Evolutionary conservation across 768 basidiomycete species (phyloP).

Genomic region (Auricularia sp.): DNA sequence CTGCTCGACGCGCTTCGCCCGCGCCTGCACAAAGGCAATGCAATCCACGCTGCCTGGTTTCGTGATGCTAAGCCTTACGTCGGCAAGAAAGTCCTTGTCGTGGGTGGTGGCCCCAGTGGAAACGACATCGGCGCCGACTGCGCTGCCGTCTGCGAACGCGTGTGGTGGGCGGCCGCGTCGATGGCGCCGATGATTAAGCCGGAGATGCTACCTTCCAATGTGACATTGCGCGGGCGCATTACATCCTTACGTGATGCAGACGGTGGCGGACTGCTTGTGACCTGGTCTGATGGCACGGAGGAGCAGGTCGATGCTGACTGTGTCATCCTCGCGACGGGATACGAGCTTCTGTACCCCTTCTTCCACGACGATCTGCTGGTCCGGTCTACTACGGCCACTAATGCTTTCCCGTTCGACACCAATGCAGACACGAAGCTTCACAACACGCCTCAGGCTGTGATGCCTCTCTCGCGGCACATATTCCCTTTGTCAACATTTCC

Average conservation of each 20-base stretch:
- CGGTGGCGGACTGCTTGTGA: constrained; percentile 23
- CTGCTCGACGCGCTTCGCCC: constrained; percentile 38
- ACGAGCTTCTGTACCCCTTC: constrained; percentile 55
- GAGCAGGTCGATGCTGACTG: constrained; percentile 43
- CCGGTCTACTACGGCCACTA: constrained; percentile 28
- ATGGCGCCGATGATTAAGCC: background rate
- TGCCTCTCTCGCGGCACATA: constrained; percentile 60
- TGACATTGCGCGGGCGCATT: constrained; percentile 34
- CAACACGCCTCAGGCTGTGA: constrained; percentile 58
- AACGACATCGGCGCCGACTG: constrained; percentile 58
- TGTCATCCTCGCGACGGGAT: constrained; percentile 71
- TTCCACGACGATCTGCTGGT: constrained; percentile 31
- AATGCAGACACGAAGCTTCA: constrained; percentile 37
- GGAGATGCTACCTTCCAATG: constrained; percentile 13
- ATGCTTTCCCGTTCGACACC: background rate
- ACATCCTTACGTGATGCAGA: constrained; percentile 24
- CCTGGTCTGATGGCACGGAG: constrained; percentile 48
- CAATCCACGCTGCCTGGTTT: constrained; percentile 61
- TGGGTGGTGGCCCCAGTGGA: constrained; percentile 52
- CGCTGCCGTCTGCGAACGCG: constrained; percentile 11
- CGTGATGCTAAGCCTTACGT: constrained; percentile 34
- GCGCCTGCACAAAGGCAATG: constrained; percentile 46
- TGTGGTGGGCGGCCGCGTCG: constrained; percentile 4
- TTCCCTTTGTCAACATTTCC: constrained; percentile 50
- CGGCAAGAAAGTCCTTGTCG: constrained; percentile 33